These are phyloP conservation scores for Isochrysis galbana DNA, from an alignment of 78 protist genomes.

Conservation along the genomic window DNA sequence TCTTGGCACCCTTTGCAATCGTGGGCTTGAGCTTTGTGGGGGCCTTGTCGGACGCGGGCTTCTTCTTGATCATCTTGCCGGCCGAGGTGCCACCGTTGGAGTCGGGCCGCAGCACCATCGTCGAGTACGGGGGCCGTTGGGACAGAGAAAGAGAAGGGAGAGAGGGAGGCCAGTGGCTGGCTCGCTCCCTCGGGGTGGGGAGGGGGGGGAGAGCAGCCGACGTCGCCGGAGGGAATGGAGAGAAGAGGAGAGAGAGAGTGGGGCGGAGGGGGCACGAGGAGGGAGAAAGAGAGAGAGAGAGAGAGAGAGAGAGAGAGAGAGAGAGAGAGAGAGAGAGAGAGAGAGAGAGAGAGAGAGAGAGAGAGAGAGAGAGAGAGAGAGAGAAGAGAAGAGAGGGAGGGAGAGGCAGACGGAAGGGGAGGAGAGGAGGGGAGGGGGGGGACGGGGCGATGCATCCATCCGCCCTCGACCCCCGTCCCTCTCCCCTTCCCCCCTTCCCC, in stretches of 20 bases:
- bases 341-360: neutral
- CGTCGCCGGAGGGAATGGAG: neutral
- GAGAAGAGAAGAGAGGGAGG: neutral
- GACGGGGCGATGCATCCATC: neutral
- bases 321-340: neutral
- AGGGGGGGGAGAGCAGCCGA: neutral
- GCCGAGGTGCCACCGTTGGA: too few relatives aligned
- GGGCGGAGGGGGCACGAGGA: too few relatives aligned
- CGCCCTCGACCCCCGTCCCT: too few relatives aligned
- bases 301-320: neutral
- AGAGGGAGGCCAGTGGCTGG: too few relatives aligned
- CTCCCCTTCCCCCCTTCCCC: too few relatives aligned
- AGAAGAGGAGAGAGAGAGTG: neutral
- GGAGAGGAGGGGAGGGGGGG: neutral
- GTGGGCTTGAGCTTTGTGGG: neutral
- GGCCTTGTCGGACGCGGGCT: neutral
- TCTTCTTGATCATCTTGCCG: too few relatives aligned
- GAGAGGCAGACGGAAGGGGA: neutral
- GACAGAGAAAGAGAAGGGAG: too few relatives aligned
- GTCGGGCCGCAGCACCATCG: too few relatives aligned
- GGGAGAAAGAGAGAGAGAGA: neutral
- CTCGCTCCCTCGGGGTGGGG: too few relatives aligned
- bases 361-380: neutral
- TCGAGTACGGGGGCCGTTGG: too few relatives aligned
- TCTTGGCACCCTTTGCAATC: too few relatives aligned